A percentile compares a stretch with the other conserved stretches of the same genome.
phyloP scores from a whole-genome alignment of 139 green algal species.

The Tetratostichococcus sp. region DNA sequence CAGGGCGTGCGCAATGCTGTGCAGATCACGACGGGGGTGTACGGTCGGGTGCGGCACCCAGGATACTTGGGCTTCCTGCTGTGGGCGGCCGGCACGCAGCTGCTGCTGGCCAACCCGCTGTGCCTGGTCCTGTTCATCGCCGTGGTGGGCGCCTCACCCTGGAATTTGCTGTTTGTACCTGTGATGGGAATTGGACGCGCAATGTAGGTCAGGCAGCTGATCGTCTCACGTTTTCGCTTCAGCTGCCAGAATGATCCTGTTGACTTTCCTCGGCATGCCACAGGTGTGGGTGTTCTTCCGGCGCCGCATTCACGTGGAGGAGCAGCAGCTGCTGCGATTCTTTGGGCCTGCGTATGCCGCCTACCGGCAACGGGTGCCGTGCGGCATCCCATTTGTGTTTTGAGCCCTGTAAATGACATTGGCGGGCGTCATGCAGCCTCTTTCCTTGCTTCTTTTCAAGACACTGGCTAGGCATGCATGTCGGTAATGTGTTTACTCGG shows the following conservation, averaged over 20 bases:
- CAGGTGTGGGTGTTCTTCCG: conserved; percentile 65
- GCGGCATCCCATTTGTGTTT: conserved; percentile 45
- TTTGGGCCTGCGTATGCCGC: conserved; percentile 50
- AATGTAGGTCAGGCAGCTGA: too few species aligned
- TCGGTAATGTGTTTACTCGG: too few species aligned
- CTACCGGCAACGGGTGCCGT: conserved; percentile 39
- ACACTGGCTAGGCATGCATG: too few species aligned
- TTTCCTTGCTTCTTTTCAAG: too few species aligned
- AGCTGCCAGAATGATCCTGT: too few species aligned
- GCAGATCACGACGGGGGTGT: too few species aligned
- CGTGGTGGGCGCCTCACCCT: conserved; percentile 31
- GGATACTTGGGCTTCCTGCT: conserved; percentile 87
- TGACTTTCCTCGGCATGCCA: neutral
- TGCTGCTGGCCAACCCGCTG: conserved; percentile 74
- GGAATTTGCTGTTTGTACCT: neutral
- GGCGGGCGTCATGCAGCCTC: too few species aligned
- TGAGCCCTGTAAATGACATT: conserved; percentile 23
- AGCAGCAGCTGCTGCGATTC: conserved; percentile 51
- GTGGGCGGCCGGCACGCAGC: conserved; percentile 79
- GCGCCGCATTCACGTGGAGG: conserved; percentile 50
- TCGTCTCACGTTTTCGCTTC: too few species aligned
- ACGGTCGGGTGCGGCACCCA: conserved; percentile 73
- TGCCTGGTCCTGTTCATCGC: conserved; percentile 42
- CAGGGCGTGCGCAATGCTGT: too few species aligned
- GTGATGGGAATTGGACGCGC: neutral